Evolutionary conservation across 2,329 filamentous ascomycete species (phyloP), one percentile per base, ranked within the genome.

Genomic region (Leptographium flavum): DNA sequence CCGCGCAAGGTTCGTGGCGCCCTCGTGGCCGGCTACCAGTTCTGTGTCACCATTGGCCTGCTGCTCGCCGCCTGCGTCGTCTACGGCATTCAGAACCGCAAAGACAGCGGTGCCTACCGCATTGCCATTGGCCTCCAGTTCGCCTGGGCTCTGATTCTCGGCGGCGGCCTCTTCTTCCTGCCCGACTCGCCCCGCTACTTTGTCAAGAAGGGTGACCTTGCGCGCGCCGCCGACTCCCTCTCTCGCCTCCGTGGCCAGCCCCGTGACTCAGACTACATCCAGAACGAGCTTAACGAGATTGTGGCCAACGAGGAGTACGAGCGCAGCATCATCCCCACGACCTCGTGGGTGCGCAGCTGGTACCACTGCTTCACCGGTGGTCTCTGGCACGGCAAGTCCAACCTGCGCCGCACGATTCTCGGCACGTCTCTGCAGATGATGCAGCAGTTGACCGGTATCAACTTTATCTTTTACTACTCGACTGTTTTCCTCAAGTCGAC

Each of bases 301-400:
- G 73, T 92, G 48, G 87, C 86, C 68, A 94, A 93, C 71, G 76
- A 90, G 64, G 83, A 85, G 65, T 87, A 90, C 60, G 87, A 94
- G 70, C 70, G 80, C 55, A 67, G 74, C 42, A 66, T 81, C 48
- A 79, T 83, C 48, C 81, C 82, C 51, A 63, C 71, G 53, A 69
- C 68, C 53, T 73, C 74, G 55, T 86, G 80, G 71, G 68, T 80
- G 59, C 67, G 67, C 54, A 74, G 71, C 57, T 93, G 87, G 87
- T 62, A 67, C 53, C 74, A 71, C 58, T 80, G 76, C 71, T 77
- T 84, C 64, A 74, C 58, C 50, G 75, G 83, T 53, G 74, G 77
- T 53, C 68, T 87, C 51, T 67, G 56, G 50, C 71, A 73, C 47
- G 67, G 71, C 50, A 80, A 79, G 53, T 78, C 77, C 50, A 87